Conservation (phyloP, 2,329 filamentous ascomycete genomes). For the Plenodomus biglobosus region DNA sequence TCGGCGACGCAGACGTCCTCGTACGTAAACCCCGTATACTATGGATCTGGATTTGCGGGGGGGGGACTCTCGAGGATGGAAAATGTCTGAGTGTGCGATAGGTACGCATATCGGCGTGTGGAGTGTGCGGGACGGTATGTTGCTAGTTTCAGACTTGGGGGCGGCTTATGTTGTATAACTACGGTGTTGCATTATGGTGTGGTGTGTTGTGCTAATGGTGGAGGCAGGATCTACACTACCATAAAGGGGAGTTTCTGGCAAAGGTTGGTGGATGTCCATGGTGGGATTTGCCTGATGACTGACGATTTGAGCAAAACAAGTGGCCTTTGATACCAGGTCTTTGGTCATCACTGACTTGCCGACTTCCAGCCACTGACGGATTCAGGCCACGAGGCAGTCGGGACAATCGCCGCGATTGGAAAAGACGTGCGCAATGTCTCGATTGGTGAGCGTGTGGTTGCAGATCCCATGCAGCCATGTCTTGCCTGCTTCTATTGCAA, state of each 20-base stretch:
- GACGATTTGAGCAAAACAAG: no score
- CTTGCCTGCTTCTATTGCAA: constrained; percentile 74
- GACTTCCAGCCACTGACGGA: background rate
- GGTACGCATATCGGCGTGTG: constrained; percentile 29
- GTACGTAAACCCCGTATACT: no score
- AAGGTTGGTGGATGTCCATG: constrained; percentile 12
- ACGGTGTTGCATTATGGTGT: no score
- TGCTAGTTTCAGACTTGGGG: no score
- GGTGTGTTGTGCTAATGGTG: no score
- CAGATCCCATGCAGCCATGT: constrained; percentile 67
- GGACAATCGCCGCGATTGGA: constrained; percentile 62
- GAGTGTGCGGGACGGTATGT: constrained; percentile 28
- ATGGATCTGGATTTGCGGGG: no score
- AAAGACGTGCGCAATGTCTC: constrained; percentile 62
- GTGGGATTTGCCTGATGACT: no score
- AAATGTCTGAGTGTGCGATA: no score
- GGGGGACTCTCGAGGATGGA: no score
- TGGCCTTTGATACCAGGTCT: constrained; percentile 28
- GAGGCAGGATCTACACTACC: constrained; percentile 27
- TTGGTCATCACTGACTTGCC: background rate
- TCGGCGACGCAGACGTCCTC: constrained; percentile 27
- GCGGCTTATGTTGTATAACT: no score
- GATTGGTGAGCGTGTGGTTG: constrained; percentile 63
- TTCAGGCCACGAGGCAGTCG: constrained; percentile 67
- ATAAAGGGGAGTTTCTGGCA: constrained; percentile 30